These are phyloP conservation scores for Xylaria sp. DNA, from an alignment of 2,329 filamentous ascomycete species.

Conservation along the genomic window DNA sequence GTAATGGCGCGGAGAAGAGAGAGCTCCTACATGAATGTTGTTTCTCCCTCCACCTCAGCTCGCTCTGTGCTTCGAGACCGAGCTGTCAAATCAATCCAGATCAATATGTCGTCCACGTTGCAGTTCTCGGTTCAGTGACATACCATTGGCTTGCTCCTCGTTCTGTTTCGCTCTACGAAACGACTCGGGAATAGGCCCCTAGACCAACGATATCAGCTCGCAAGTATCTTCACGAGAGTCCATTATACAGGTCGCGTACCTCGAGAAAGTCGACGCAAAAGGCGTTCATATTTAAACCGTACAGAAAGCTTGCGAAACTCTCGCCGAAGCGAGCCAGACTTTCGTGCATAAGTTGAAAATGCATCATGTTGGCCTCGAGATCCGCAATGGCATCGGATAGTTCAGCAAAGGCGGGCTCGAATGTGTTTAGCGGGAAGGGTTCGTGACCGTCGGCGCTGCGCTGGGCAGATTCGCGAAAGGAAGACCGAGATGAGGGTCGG, in stretches of 20 bases:
- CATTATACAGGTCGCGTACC: slow-evolving; percentile 40
- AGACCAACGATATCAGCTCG: slow-evolving; percentile 2
- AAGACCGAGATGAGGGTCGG: slow-evolving; percentile 82
- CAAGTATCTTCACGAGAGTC: not conserved
- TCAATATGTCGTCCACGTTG: slow-evolving; percentile 3
- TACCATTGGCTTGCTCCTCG: slow-evolving; percentile 31
- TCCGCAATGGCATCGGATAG: slow-evolving; percentile 91
- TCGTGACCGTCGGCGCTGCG: slow-evolving; percentile 48
- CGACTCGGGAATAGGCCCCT: slow-evolving; percentile 80
- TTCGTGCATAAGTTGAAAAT: slow-evolving; percentile 95
- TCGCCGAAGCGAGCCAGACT: slow-evolving; percentile 89
- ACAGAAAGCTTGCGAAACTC: slow-evolving; percentile 91
- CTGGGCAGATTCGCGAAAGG: slow-evolving; percentile 71
- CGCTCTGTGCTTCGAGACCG: slow-evolving; percentile 30
- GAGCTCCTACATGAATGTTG: slow-evolving; percentile 73
- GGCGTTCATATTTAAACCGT: slow-evolving; percentile 97
- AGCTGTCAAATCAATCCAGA: slow-evolving; percentile 5
- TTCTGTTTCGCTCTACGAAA: slow-evolving; percentile 63
- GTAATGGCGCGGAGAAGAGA: slow-evolving; percentile 13
- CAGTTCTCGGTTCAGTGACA: not conserved
- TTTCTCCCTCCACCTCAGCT: slow-evolving; percentile 54
- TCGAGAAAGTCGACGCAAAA: slow-evolving; percentile 98
- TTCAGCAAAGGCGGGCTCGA: slow-evolving; percentile 90
- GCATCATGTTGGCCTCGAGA: slow-evolving; percentile 94
- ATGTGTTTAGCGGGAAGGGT: slow-evolving; percentile 67